Base-by-base conservation (phyloP, 352 stramenopile genomes). In the Globisporangium echinulatum region DNA sequence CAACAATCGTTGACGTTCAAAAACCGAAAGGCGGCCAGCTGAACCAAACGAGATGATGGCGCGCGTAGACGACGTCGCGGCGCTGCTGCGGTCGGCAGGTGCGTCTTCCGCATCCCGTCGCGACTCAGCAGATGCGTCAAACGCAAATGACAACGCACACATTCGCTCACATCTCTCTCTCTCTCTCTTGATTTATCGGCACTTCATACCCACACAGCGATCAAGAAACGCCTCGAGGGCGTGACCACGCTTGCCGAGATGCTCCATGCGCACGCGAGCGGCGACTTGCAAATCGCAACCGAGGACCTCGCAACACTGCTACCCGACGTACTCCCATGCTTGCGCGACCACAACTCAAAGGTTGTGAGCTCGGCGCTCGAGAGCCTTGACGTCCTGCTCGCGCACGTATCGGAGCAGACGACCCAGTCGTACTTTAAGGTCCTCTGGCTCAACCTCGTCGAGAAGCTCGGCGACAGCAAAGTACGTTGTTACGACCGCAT, bases 281-380 rank as follows among this genome's bases (percentile, higher is more conserved):
- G 70, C 4, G 52, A 39, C 36, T 53, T 63, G n/a, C 48, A 57
- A 48, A 7, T 54, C 7, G 67, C 75, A 19, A 44, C 44, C 9
- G 79, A 87, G 11, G 61, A 67, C 36, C 75, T 85, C n/a, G 61
- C 69, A 42, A 51, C 64, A 33, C 58, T 92, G 6, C 56, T 92
- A 0, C 63, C 79, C 19, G 72, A 81, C 33, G 71, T 91, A 1
- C 56, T 91, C 55, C 71, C 72, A n/a, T 92, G 82, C 65, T 68
- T 94, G 53, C 71, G 77, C 49, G 85, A 93, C 60, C 78, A 93
- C 70, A 94, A 94, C 70, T 86, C 83, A 37, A 94, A 94, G 63
- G 77, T 94, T 38, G 72, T 82, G 33, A 61, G 78, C 19, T 74
- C 74, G 2, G 74, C 81, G 55, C 74, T 94, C 57, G 73, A 88